phyloP scores from a whole-genome alignment of 495 filamentous ascomycete species.

The Bombardia bombarda region DNA sequence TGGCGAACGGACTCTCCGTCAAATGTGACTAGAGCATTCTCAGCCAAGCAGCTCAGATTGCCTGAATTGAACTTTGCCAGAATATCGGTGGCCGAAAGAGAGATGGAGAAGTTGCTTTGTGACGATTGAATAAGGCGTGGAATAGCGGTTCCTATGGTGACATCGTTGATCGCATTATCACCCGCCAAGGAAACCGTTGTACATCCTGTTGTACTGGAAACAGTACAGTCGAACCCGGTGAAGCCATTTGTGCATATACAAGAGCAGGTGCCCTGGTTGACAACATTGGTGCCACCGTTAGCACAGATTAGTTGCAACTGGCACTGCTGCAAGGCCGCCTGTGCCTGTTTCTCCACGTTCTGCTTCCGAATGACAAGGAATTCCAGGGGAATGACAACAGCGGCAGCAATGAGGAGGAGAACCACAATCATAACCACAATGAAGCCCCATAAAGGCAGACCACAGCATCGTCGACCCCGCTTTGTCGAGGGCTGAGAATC shows the following conservation, averaged over 20 bases:
- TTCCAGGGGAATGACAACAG: slow-evolving; percentile 78
- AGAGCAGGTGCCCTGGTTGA: slow-evolving; percentile 58
- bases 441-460: slow-evolving; percentile 76
- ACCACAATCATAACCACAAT: slow-evolving; percentile 59
- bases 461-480: slow-evolving; percentile 50
- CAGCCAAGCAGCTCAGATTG: slow-evolving; percentile 65
- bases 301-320: slow-evolving; percentile 50
- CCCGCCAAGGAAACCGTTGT: slow-evolving; percentile 55
- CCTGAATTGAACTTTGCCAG: slow-evolving; percentile 67
- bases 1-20: slow-evolving; percentile 41
- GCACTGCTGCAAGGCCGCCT: slow-evolving; percentile 39
- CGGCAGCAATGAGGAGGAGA: slow-evolving; percentile 72
- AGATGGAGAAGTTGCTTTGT: slow-evolving; percentile 63
- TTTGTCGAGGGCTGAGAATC: slow-evolving; percentile 15
- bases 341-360: slow-evolving; percentile 16
- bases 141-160: slow-evolving; percentile 72
- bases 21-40: slow-evolving; percentile 85
- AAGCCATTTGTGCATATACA: slow-evolving; percentile 86
- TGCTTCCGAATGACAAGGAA: slow-evolving; percentile 62
- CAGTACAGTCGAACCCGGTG: slow-evolving; percentile 67
- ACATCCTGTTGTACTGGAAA: slow-evolving; percentile 56
- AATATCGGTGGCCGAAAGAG: slow-evolving; percentile 56
- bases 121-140: slow-evolving; percentile 61
- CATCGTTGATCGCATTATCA: slow-evolving; percentile 46
- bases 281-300: slow-evolving; percentile 73